These are phyloP conservation scores for Geranium brycei DNA, from an alignment of 345 rosid genomes.

Conservation along the genomic window DNA sequence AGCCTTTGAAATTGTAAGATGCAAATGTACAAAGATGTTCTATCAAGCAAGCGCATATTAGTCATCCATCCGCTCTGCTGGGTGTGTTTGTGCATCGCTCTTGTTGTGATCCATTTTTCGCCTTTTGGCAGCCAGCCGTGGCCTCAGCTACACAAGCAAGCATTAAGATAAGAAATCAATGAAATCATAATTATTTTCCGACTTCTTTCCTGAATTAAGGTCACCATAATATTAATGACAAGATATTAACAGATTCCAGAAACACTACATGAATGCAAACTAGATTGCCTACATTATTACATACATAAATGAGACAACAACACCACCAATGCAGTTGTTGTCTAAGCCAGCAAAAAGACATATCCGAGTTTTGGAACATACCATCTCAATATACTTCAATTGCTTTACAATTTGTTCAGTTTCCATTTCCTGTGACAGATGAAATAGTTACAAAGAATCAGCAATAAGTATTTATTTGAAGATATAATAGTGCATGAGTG, in stretches of 20 bases:
- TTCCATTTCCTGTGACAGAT: slow-evolving; percentile 55
- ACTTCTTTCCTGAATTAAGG: neutral
- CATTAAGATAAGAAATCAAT: slow-evolving; percentile 10
- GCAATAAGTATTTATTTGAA: neutral
- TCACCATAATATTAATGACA: too few species aligned
- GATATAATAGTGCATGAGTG: too few species aligned
- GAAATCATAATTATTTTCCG: too few species aligned
- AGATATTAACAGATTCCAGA: too few species aligned
- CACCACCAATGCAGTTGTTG: too few species aligned
- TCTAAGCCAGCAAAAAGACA: neutral
- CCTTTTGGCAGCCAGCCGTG: slow-evolving; percentile 28
- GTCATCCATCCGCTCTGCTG: neutral
- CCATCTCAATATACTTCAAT: slow-evolving; percentile 60
- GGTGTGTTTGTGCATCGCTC: neutral
- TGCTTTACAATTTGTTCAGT: slow-evolving; percentile 69
- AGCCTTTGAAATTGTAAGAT: neutral
- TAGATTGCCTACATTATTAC: too few species aligned
- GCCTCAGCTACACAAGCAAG: slow-evolving; percentile 39
- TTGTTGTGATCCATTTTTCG: slow-evolving; percentile 17
- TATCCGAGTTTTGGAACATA: slow-evolving; percentile 17
- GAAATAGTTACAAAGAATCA: slow-evolving; percentile 10
- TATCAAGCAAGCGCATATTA: neutral
- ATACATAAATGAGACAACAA: too few species aligned
- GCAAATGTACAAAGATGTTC: neutral
- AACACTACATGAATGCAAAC: neutral